Conservation (phyloP, 208 protist genomes). For the Crithidia sp. region DNA sequence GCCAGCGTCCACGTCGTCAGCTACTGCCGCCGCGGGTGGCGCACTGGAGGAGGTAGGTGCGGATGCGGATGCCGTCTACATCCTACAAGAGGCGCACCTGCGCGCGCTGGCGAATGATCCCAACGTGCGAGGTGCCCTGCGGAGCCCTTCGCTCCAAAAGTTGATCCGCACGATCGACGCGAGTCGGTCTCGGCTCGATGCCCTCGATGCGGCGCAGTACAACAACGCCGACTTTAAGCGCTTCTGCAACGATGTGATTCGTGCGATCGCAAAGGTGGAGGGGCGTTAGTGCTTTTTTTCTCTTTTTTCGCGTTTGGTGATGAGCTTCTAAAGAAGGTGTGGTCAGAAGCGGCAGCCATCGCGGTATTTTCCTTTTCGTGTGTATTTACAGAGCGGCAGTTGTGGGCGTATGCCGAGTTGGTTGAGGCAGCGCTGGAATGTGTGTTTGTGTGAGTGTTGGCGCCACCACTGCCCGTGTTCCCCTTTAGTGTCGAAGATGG, state of each 20-base stretch:
- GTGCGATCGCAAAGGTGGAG: slow-evolving; percentile 45
- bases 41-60: slow-evolving; percentile 20
- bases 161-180: slow-evolving; percentile 69
- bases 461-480: too few relatives aligned
- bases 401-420: too few relatives aligned
- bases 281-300: background rate
- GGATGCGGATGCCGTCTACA: slow-evolving; percentile 39
- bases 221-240: slow-evolving; percentile 77
- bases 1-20: too few relatives aligned
- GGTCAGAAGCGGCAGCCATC: too few relatives aligned
- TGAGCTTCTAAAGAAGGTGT: too few relatives aligned
- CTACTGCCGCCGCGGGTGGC: background rate
- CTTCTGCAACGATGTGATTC: slow-evolving; percentile 71
- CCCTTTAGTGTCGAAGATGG: too few relatives aligned
- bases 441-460: too few relatives aligned
- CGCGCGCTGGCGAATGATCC: slow-evolving; percentile 51
- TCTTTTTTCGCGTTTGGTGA: too few relatives aligned
- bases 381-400: too few relatives aligned
- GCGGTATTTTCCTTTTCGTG: too few relatives aligned
- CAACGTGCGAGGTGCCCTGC: slow-evolving; percentile 54
- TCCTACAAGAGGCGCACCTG: slow-evolving; percentile 74
- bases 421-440: too few relatives aligned
- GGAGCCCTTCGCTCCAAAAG: slow-evolving; percentile 57
- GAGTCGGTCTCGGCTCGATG: slow-evolving; percentile 75
- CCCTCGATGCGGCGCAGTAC: slow-evolving; percentile 76